A percentile compares a stretch with the other conserved stretches of the same genome.
phyloP scores from a whole-genome alignment of 306 rosid species.

The Lupinus albus region DNA sequence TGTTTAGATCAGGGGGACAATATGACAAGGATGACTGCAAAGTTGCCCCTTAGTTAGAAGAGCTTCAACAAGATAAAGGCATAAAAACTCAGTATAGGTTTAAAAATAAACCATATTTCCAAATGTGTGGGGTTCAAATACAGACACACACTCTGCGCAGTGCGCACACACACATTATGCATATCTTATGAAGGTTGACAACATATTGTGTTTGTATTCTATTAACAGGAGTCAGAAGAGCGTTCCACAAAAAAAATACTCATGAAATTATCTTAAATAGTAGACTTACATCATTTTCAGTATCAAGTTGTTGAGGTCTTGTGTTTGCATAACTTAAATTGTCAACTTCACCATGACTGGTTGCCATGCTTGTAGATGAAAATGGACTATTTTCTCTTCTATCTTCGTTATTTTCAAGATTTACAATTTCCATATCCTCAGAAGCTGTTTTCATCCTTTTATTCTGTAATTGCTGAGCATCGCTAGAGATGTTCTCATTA shows the following conservation, averaged over 20 bases:
- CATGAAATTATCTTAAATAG: conserved; percentile 17
- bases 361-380: conserved; percentile 31
- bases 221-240: conserved; percentile 1
- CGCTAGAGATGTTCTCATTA: conserved; percentile 36
- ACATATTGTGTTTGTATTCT: neutral
- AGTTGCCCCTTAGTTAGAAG: conserved; percentile 28
- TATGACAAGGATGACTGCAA: conserved; percentile 62
- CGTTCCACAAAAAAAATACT: conserved; percentile 10
- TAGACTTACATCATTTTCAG: conserved; percentile 44
- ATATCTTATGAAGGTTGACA: neutral
- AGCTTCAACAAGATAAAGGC: conserved; percentile 30
- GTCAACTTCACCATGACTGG: conserved; percentile 38
- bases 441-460: conserved; percentile 58
- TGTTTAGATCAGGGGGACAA: conserved; percentile 81
- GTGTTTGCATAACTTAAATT: conserved; percentile 34
- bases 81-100: conserved; percentile 16
- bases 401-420: conserved; percentile 38
- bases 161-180: neutral
- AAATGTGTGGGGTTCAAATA: neutral
- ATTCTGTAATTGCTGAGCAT: conserved; percentile 43
- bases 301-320: conserved; percentile 39
- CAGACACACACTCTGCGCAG: too few relatives aligned
- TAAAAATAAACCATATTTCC: conserved; percentile 11
- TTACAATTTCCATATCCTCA: conserved; percentile 35
- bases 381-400: conserved; percentile 37